Percentiles rank a stretch among this genome's conserved stretches.
phyloP scores from a whole-genome alignment of 768 basidiomycete genomes.

The Cubamyces lactineus region DNA sequence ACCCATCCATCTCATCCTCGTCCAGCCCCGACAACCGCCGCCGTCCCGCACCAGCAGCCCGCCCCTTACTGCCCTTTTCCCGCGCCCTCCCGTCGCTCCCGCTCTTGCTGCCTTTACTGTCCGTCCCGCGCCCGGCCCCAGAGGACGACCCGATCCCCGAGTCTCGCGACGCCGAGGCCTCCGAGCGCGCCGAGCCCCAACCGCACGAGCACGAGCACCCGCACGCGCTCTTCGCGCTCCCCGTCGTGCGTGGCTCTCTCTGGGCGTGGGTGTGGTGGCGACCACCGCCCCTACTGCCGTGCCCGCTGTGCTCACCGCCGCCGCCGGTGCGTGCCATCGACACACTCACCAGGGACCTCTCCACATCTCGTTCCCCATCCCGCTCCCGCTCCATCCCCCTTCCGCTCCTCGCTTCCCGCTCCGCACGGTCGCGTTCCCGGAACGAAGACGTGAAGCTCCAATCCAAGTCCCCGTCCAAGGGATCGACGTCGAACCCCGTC shows the following conservation, averaged over 20 bases:
- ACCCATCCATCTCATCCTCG: too few relatives aligned
- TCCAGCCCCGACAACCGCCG: too few relatives aligned
- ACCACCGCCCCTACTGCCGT: too few relatives aligned
- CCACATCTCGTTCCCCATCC: not conserved
- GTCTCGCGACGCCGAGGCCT: too few relatives aligned
- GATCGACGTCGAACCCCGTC: slow-evolving; percentile 10
- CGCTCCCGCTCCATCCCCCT: not conserved
- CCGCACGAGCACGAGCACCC: not conserved
- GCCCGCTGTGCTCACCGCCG: not conserved
- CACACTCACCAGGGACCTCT: not conserved
- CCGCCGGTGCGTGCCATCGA: not conserved
- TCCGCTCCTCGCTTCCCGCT: not conserved
- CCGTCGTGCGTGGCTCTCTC: too few relatives aligned
- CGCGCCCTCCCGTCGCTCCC: too few relatives aligned
- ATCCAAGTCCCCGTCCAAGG: slow-evolving; percentile 5
- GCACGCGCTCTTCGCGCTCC: not conserved
- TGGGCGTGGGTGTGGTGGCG: too few relatives aligned
- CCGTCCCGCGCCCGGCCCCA: too few relatives aligned
- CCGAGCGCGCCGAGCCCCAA: not conserved
- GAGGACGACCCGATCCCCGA: too few relatives aligned
- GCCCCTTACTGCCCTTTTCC: too few relatives aligned
- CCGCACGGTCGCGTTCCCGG: not conserved
- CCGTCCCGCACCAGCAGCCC: too few relatives aligned
- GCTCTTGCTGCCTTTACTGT: not conserved
- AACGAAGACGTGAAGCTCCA: slow-evolving; percentile 6